A percentile compares a stretch with the other conserved stretches of the same genome.
phyloP scores from a whole-genome alignment of 345 rosid genomes.

The Xanthoceras sorbifolium region DNA sequence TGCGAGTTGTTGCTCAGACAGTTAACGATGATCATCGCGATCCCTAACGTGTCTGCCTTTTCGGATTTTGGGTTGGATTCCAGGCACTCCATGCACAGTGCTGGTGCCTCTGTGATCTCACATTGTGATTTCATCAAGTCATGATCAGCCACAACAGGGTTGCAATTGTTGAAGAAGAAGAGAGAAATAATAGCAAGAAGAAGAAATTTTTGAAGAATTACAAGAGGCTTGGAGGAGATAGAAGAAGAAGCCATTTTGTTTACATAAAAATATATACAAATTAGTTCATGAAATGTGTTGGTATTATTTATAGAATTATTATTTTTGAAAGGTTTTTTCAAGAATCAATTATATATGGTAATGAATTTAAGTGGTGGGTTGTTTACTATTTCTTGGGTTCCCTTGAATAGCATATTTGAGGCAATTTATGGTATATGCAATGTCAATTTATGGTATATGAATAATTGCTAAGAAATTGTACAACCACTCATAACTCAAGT shows the following conservation, averaged over 20 bases:
- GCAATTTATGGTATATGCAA: too few relatives aligned
- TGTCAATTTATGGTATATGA: too few relatives aligned
- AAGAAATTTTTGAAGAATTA: neutral
- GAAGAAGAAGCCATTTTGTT: neutral
- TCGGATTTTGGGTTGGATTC: conserved; percentile 23
- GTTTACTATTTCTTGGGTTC: too few relatives aligned
- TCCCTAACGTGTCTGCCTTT: conserved; percentile 7
- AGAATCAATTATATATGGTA: too few relatives aligned
- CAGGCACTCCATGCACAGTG: conserved; percentile 29
- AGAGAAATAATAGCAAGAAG: conserved; percentile 2
- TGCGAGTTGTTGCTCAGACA: conserved; percentile 15
- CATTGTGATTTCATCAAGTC: conserved; percentile 20
- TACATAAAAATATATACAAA: too few relatives aligned
- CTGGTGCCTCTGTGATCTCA: conserved; percentile 17
- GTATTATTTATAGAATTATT: too few relatives aligned
- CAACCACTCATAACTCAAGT: too few relatives aligned
- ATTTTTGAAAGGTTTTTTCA: neutral
- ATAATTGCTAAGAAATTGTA: too few relatives aligned
- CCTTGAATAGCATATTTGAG: too few relatives aligned
- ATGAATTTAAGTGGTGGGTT: too few relatives aligned
- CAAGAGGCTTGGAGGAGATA: neutral
- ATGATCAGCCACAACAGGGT: conserved; percentile 19
- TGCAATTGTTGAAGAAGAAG: neutral
- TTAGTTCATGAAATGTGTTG: neutral
- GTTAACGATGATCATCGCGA: conserved; percentile 19